Percentiles rank a stretch among this genome's conserved stretches.
phyloP scores from a whole-genome alignment of 345 rosid species.

The Arabidopsis suecica region DNA sequence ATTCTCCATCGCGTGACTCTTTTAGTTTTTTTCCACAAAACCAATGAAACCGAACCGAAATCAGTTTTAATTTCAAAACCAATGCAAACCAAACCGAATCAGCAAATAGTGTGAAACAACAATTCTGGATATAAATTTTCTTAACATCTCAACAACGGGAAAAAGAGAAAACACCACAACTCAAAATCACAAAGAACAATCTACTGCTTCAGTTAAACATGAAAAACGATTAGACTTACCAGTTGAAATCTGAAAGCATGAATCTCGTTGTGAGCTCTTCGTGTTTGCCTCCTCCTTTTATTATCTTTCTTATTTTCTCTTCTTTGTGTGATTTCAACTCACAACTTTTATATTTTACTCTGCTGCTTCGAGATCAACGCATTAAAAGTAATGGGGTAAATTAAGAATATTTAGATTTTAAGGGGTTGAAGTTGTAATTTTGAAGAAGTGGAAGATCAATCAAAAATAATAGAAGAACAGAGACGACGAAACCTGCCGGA shows the following conservation, averaged over 20 bases:
- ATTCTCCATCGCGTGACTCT: no score
- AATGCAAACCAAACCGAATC: no score
- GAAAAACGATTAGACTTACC: constrained; percentile 23
- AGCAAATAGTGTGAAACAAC: no score
- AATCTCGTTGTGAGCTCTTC: neutral
- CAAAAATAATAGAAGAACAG: constrained; percentile 32
- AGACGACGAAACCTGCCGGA: constrained; percentile 18
- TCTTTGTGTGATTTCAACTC: constrained; percentile 21
- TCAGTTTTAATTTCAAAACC: no score
- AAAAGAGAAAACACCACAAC: no score
- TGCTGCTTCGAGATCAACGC: neutral
- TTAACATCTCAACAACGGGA: no score
- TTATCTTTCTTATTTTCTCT: neutral
- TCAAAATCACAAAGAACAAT: no score
- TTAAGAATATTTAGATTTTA: neutral
- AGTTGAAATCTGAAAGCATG: constrained; percentile 21
- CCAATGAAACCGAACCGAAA: no score
- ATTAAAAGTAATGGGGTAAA: constrained; percentile 15
- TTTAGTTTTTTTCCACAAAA: no score
- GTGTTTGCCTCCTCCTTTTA: neutral
- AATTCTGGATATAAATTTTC: no score
- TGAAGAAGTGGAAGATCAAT: neutral
- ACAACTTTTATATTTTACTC: neutral
- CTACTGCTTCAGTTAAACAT: no score
- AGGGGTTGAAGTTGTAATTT: constrained; percentile 27